A percentile compares a stretch with the other conserved stretches of the same genome.
phyloP scores from a whole-genome alignment of 2,329 filamentous ascomycete genomes.

The Drechslerella stenobrocha region DNA sequence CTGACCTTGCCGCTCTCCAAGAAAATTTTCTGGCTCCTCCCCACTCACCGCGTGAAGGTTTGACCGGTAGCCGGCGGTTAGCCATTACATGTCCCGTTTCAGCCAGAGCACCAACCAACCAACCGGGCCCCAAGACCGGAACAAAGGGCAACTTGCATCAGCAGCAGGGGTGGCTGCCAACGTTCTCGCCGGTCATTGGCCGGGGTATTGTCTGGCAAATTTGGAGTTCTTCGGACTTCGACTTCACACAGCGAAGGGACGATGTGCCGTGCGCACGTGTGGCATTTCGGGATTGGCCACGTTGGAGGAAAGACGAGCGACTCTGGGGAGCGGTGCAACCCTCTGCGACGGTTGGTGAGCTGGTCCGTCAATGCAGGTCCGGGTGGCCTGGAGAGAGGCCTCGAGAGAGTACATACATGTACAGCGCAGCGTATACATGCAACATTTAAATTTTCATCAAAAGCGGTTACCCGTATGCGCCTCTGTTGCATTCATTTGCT shows the following conservation, averaged over 20 bases:
- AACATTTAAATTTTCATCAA: not conserved
- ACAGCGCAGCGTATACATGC: too few relatives aligned
- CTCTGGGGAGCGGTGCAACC: too few relatives aligned
- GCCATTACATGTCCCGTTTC: slow-evolving; percentile 8
- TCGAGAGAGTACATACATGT: too few relatives aligned
- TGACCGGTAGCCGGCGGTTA: not conserved
- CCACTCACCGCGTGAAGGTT: not conserved
- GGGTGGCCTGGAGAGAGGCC: too few relatives aligned
- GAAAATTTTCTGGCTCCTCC: too few relatives aligned
- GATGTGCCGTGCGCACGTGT: slow-evolving; percentile 9
- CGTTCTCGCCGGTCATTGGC: slow-evolving; percentile 40
- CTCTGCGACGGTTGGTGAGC: slow-evolving; percentile 41
- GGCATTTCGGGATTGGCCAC: slow-evolving; percentile 42
- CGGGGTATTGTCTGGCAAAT: not conserved
- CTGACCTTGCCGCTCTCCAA: too few relatives aligned
- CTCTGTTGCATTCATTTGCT: not conserved
- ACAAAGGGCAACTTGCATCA: slow-evolving; percentile 33
- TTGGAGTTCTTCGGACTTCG: not conserved
- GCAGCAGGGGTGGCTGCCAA: slow-evolving; percentile 23
- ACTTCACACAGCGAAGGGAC: not conserved
- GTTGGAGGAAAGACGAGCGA: slow-evolving; percentile 9
- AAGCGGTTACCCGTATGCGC: slow-evolving; percentile 4
- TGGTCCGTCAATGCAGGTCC: slow-evolving; percentile 41
- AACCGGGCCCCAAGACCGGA: slow-evolving; percentile 14
- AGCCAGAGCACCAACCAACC: not conserved